Evolutionary conservation across 768 basidiomycete genomes (phyloP).

Genomic region (Pleurotus sapidus): DNA sequence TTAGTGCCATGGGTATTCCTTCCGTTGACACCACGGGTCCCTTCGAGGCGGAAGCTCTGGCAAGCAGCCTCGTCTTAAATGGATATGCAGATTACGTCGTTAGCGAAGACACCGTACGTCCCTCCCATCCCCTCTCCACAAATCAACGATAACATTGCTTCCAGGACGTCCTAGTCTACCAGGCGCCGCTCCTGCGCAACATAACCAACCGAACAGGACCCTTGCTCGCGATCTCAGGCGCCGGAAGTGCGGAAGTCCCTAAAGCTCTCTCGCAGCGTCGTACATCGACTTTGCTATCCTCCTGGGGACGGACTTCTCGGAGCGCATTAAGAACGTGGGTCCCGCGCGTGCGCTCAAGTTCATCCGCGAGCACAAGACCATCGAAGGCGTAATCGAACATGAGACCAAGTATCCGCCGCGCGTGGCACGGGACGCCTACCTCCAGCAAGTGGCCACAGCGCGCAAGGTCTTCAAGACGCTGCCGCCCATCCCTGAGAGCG

Average conservation of each 20-base stretch:
- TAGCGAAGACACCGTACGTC: conserved; percentile 81
- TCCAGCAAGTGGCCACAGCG: conserved; percentile 61
- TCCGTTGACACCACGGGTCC: conserved; percentile 66
- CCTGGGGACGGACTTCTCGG: conserved; percentile 88
- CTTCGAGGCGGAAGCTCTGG: conserved; percentile 85
- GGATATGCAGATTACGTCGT: conserved; percentile 86
- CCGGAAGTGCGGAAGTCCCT: conserved; percentile 58
- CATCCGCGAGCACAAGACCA: conserved; percentile 67
- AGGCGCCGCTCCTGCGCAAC: conserved; percentile 79
- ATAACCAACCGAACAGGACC: conserved; percentile 60
- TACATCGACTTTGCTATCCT: conserved; percentile 87
- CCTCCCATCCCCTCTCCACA: conserved; percentile 1
- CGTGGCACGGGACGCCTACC: conserved; percentile 46
- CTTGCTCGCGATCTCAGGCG: conserved; percentile 61
- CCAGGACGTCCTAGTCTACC: conserved; percentile 81
- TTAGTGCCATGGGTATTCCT: conserved; percentile 80
- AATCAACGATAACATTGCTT: background rate
- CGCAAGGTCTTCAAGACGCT: conserved; percentile 62
- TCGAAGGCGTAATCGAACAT: conserved; percentile 62
- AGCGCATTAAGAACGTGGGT: conserved; percentile 80
- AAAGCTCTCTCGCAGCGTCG: conserved; percentile 47
- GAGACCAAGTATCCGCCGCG: conserved; percentile 52
- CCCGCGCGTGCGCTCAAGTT: conserved; percentile 75
- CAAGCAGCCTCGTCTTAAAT: conserved; percentile 68
- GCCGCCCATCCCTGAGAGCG: conserved; percentile 55